Evolutionary conservation across 2,329 filamentous ascomycete genomes (phyloP), one percentile per base, ranked within the genome.

Genomic region (Diaporthe sp.): DNA sequence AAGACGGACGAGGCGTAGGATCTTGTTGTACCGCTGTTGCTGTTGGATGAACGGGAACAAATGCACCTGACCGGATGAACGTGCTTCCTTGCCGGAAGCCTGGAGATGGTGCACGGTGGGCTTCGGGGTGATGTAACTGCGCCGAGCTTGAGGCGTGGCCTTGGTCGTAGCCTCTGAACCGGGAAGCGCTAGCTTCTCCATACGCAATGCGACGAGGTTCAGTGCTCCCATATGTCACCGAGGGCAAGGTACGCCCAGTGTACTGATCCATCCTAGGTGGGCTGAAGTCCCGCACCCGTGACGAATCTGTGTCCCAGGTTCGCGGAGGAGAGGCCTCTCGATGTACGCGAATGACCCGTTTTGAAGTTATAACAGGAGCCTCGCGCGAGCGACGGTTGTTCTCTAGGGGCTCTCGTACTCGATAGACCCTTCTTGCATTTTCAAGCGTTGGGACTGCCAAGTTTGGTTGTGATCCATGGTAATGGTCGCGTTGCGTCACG

Each of bases 101-200:
- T 49, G 46, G 68, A 53, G 67, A 71, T 28, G 69, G 22, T 42
- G 57, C 37, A 19, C 42, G 55, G 34, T 39, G 31, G 17, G 58
- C 49, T n/a, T 75, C 75, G 42, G 72, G 74, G 39, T 73, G 69
- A 34, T 73, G 42, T 31, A 44, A 62, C 17, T 72, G 75, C 31
- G 61, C 57, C 39, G 73, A 69, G 55, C 39, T 57, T 42, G 61
- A 46, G 17, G 42, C 53, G 31, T 42, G 49, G 49, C 10, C 37
- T 72, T 51, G 61, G 19, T 61, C 49, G 59, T 59, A 58, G 28
- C 25, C 46, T 4, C 69, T 51, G 53, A 70, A 34, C 22, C 59
- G 51, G 46, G 73, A 70, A 59, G 69, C 75, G 70, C 69, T 77
- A 42, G 62, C 75, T 73, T 75, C 73, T 58, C 46, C 61, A 39